phyloP scores from a whole-genome alignment of 2,329 filamentous ascomycete species.

The Onygena corvina region DNA sequence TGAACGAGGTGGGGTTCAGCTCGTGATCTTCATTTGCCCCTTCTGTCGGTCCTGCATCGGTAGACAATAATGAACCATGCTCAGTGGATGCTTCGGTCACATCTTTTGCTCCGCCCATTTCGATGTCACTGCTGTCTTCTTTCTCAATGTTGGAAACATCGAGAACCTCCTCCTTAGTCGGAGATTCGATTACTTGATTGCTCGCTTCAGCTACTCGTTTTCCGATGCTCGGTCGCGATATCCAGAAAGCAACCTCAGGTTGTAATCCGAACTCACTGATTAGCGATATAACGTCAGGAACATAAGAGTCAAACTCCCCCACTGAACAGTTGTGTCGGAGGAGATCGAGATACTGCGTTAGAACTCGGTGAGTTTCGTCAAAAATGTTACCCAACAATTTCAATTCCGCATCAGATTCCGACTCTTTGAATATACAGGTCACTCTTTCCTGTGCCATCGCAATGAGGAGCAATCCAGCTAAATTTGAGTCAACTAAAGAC shows the following conservation, averaged over 20 bases:
- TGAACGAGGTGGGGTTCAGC: constrained; percentile 20
- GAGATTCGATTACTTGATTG: constrained; percentile 20
- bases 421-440: constrained; percentile 66
- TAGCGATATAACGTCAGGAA: constrained; percentile 63
- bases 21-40: constrained; percentile 11
- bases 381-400: constrained; percentile 81
- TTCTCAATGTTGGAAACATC: constrained; percentile 19
- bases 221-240: constrained; percentile 63
- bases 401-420: constrained; percentile 57
- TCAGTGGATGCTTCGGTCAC: constrained; percentile 17
- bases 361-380: constrained; percentile 76
- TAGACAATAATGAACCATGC: constrained; percentile 10
- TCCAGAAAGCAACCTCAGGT: constrained; percentile 69
- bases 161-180: constrained; percentile 21
- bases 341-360: constrained; percentile 81
- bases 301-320: constrained; percentile 62
- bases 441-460: constrained; percentile 83
- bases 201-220: constrained; percentile 44
- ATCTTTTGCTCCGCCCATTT: constrained; percentile 24
- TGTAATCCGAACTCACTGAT: constrained; percentile 71
- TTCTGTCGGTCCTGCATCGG: constrained; percentile 14
- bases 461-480: constrained; percentile 74
- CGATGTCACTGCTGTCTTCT: constrained; percentile 22
- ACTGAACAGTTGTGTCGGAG: constrained; percentile 66
- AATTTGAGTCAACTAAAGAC: constrained; percentile 61